Conservation (phyloP, 2,329 filamentous ascomycete species). For the Aspergillus costaricaensis region DNA sequence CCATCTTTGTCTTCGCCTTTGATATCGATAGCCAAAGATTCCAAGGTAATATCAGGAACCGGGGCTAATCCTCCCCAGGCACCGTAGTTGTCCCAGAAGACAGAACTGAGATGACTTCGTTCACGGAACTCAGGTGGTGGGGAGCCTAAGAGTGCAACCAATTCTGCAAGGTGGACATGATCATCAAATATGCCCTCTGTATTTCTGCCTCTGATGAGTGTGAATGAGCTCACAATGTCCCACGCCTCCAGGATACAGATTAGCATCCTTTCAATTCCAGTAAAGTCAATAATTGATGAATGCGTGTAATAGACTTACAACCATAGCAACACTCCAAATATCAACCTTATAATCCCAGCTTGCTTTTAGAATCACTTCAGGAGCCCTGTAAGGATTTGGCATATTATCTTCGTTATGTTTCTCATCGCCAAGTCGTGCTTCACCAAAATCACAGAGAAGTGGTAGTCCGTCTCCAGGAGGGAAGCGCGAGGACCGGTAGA, state of each 20-base stretch:
- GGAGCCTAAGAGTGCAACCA: conserved; percentile 24
- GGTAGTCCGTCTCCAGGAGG: conserved; percentile 6
- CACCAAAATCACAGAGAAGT: conserved; percentile 3
- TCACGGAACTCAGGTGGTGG: conserved; percentile 20
- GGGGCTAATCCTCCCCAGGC: conserved; percentile 20
- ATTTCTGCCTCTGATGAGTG: conserved; percentile 18
- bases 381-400: conserved; percentile 19
- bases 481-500: conserved; percentile 1
- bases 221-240: conserved; percentile 12
- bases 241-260: conserved; percentile 7
- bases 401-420: conserved; percentile 25
- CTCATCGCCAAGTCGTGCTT: background rate
- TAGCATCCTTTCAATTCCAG: background rate
- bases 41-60: conserved; percentile 19
- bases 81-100: conserved; percentile 28
- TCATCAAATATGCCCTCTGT: conserved; percentile 26
- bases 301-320: conserved; percentile 35
- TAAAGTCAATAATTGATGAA: too few species aligned
- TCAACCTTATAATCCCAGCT: conserved; percentile 47
- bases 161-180: conserved; percentile 26
- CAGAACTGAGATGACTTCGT: conserved; percentile 19
- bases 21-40: conserved; percentile 24
- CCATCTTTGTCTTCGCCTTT: conserved; percentile 25
- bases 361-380: conserved; percentile 44
- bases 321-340: conserved; percentile 50